phyloP scores from a whole-genome alignment of 164 flowering plant species.

The Vitis vinifera region ASM3070453v1 NC_081812.1:22450501-22451000 shows the following conservation, averaged over 20 bases:
- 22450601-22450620: not conserved
- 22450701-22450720: conserved; percentile 25
- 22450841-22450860: conserved; percentile 5
- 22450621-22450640: not conserved
- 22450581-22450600: not conserved
- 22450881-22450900: not conserved
- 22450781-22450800: conserved; percentile 1
- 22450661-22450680: conserved; percentile 22
- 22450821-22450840: conserved; percentile 27
- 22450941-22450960: conserved; percentile 58
- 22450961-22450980: conserved; percentile 63
- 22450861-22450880: not conserved
- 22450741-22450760: not conserved
- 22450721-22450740: conserved; percentile 19
- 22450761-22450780: not conserved
- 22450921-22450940: conserved; percentile 78
- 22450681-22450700: conserved; percentile 13
- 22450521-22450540: too few species aligned
- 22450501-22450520: too few species aligned
- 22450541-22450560: not conserved
- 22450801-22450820: conserved; percentile 22
- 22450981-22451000: conserved; percentile 51
- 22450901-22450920: conserved; percentile 27
- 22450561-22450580: conserved; percentile 4
- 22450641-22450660: conserved; percentile 7